Base-by-base conservation (phyloP, 306 rosid genomes). In the Cucurbita ficifolia region DNA sequence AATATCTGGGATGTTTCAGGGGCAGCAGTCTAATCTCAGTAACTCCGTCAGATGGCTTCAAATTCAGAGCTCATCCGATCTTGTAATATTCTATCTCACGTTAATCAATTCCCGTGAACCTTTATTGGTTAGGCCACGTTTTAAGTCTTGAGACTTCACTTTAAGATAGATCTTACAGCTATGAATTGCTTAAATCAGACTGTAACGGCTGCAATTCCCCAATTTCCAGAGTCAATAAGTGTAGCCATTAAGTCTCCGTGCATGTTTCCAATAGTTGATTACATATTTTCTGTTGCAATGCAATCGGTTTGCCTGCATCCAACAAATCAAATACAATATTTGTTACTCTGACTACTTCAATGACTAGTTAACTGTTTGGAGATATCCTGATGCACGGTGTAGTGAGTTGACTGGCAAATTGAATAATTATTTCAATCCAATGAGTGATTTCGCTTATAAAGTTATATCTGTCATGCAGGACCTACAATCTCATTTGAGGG, bases 31-130 rank as follows among this genome's bases (percentile, higher is more conserved):
- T 40, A 86, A 75, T 84, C 77, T 95, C 39, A 82, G 86, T 14
- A 82, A 84, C 75, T 88, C 96, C 33, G 92, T 91, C 68, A 84
- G 99, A 91, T 89, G 89, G 92, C 83, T 95, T 57, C 99, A 95
- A 78, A 81, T 83, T 40, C 96, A 80, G 79, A 86, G 65, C 83
- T 82, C 91, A 76, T 69, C 79, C 49, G 85, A 88, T 86, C 84
- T 85, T 76, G 99, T 95, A 83, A 38, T 62, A 48, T 59, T 70
- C 78, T 77, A 33, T 10, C 17, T 77, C 12, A 24, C 68, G 33
- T 4, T 54, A 5, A 33, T 70, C 17, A 1, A 8, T 49, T 6
- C 50, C 35, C 17, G 10, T 70, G 46, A 16, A 29, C 22, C 59
- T 13, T 50, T 42, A 14, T 29, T 70, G 74, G 43, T 29, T 48